These are phyloP conservation scores for Cercophora newfieldiana DNA, from an alignment of 495 filamentous ascomycete genomes.

Conservation along the genomic window DNA sequence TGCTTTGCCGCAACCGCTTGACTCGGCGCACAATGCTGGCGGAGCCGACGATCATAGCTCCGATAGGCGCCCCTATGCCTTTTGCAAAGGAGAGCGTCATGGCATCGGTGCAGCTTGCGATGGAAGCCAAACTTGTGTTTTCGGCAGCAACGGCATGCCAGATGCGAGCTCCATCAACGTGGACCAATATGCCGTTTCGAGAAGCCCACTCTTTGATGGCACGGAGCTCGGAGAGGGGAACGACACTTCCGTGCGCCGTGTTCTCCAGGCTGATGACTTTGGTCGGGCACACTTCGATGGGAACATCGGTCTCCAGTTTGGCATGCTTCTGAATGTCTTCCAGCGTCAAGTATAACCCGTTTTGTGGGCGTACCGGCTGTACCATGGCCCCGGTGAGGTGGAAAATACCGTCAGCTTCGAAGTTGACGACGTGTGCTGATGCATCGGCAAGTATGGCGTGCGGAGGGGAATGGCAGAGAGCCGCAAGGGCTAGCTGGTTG, in stretches of 20 bases:
- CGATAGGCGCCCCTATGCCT: conserved; percentile 79
- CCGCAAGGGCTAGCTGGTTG: conserved; percentile 67
- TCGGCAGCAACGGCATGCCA: conserved; percentile 68
- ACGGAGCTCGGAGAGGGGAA: conserved; percentile 65
- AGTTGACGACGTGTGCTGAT: conserved; percentile 59
- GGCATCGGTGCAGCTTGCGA: conserved; percentile 67
- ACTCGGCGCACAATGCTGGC: conserved; percentile 62
- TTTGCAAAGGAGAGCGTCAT: conserved; percentile 79
- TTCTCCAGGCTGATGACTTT: conserved; percentile 76
- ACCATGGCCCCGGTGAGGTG: conserved; percentile 56
- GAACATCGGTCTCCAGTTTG: conserved; percentile 36
- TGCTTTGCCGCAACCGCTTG: conserved; percentile 71
- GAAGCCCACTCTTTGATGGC: conserved; percentile 65
- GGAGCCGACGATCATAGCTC: conserved; percentile 71
- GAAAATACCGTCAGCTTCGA: conserved; percentile 62
- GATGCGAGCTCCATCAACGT: conserved; percentile 76
- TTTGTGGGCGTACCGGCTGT: conserved; percentile 56
- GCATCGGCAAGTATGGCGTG: conserved; percentile 65
- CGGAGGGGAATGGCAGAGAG: conserved; percentile 62
- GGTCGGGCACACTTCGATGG: conserved; percentile 62
- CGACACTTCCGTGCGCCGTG: conserved; percentile 68
- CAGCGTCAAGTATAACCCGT: conserved; percentile 67
- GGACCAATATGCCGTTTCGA: conserved; percentile 62
- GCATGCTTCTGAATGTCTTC: conserved; percentile 60
- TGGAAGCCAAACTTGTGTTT: conserved; percentile 61